Evolutionary conservation across 345 rosid genomes (phyloP).

Genomic region (Zanthoxylum bungeanum): DNA sequence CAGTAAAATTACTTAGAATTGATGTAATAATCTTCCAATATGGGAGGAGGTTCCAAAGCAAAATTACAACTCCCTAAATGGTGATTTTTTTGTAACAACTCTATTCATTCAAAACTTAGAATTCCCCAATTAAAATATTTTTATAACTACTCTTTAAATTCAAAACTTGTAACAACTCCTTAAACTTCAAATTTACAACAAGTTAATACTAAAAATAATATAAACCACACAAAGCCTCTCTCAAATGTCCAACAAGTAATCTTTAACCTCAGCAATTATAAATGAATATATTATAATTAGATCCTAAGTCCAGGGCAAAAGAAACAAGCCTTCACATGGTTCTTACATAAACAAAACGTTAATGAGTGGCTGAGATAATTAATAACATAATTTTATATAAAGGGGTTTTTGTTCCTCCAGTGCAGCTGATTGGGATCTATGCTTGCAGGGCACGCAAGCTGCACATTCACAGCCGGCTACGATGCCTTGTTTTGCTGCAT

Average conservation of each 20-base stretch:
- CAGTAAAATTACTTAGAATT: no score
- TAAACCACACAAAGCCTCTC: no score
- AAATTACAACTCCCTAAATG: no score
- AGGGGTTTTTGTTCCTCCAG: neutral
- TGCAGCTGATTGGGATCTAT: neutral
- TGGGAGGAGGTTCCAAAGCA: no score
- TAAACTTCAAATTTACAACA: no score
- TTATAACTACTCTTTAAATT: no score
- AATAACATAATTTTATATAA: neutral
- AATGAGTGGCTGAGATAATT: neutral
- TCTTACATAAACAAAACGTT: neutral
- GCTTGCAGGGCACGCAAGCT: slow-evolving; percentile 1
- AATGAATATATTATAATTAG: neutral
- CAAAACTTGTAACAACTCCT: no score
- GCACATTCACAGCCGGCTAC: neutral
- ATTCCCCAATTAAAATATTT: no score
- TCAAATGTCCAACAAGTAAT: slow-evolving; percentile 5
- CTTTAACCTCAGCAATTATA: neutral
- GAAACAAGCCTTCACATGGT: neutral
- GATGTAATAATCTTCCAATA: no score
- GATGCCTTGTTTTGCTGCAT: neutral
- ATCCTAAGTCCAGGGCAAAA: neutral
- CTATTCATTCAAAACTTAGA: no score
- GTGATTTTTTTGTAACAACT: no score
- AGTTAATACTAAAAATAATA: no score